These are phyloP conservation scores for Russula earlei DNA, from an alignment of 768 basidiomycete genomes.

Conservation along the genomic window DNA sequence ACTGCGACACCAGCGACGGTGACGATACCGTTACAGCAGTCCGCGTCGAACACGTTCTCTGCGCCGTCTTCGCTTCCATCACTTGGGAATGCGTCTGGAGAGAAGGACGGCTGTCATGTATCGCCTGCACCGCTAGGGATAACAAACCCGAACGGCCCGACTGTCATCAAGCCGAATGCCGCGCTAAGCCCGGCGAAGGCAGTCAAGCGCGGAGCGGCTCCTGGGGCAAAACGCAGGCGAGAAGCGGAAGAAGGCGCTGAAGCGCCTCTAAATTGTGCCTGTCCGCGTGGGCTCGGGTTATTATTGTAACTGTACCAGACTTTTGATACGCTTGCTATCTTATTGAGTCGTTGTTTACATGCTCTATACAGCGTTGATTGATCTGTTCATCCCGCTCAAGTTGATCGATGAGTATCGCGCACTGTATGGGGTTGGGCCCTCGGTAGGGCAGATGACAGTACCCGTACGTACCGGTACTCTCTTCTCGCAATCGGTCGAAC, in stretches of 20 bases:
- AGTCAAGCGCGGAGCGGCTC: slow-evolving; percentile 57
- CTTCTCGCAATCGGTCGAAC: too few species aligned
- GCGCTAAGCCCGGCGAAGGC: slow-evolving; percentile 43
- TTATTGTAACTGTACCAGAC: too few species aligned
- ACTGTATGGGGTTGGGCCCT: too few species aligned
- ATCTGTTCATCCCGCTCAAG: background rate
- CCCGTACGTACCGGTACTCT: too few species aligned
- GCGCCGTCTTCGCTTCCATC: slow-evolving; percentile 25
- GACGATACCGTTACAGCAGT: slow-evolving; percentile 34
- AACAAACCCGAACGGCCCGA: slow-evolving; percentile 56
- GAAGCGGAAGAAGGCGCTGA: slow-evolving; percentile 85
- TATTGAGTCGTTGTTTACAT: slow-evolving; percentile 11
- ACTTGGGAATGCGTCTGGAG: slow-evolving; percentile 23
- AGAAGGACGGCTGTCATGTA: slow-evolving; percentile 45
- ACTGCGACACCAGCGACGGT: slow-evolving; percentile 24
- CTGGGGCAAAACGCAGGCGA: slow-evolving; percentile 45
- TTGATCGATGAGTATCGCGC: too few species aligned
- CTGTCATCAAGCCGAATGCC: slow-evolving; percentile 16
- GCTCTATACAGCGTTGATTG: background rate
- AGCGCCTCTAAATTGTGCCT: slow-evolving; percentile 43
- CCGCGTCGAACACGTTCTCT: slow-evolving; percentile 34
- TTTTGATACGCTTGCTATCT: background rate
- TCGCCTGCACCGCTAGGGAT: slow-evolving; percentile 64
- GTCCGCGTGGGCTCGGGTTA: too few species aligned
- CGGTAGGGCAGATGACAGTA: too few species aligned